A percentile compares a stretch with the other conserved stretches of the same genome.
phyloP scores from a whole-genome alignment of 257 asterid species.

The Handroanthus guayacan region DNA sequence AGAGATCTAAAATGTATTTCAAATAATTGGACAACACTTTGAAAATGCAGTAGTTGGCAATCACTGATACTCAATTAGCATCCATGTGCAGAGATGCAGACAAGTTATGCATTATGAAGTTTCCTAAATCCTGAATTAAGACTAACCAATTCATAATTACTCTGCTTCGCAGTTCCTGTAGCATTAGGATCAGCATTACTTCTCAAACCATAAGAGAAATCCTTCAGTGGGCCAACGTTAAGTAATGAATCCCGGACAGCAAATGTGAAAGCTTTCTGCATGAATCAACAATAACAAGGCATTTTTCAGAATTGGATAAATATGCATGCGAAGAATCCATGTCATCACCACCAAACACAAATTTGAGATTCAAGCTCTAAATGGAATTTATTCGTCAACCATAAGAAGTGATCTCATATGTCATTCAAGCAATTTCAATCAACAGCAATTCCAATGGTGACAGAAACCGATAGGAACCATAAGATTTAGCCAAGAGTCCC shows the following conservation, averaged over 20 bases:
- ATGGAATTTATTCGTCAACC: background rate
- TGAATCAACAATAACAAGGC: constrained; percentile 34
- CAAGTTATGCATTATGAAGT: constrained; percentile 13
- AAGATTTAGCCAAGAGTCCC: constrained; percentile 12
- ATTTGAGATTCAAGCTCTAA: constrained; percentile 3
- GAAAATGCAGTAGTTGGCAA: constrained; percentile 34
- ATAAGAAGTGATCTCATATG: constrained; percentile 18
- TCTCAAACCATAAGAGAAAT: constrained; percentile 91
- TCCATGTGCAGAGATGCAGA: constrained; percentile 31
- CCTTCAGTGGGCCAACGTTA: constrained; percentile 94
- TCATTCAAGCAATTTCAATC: constrained; percentile 24
- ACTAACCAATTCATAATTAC: constrained; percentile 94
- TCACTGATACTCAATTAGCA: constrained; percentile 25
- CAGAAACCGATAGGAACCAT: constrained; percentile 15
- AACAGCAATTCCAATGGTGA: background rate
- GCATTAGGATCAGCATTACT: constrained; percentile 85
- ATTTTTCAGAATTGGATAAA: constrained; percentile 35
- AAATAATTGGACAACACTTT: constrained; percentile 12
- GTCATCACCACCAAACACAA: constrained; percentile 12
- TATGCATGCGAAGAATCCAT: constrained; percentile 29
- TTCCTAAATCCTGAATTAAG: constrained; percentile 20
- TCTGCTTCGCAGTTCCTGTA: constrained; percentile 85
- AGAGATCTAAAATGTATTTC: constrained; percentile 21
- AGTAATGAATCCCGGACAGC: constrained; percentile 92
- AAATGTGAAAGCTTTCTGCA: constrained; percentile 88